Percentiles rank a stretch among this genome's conserved stretches.
phyloP scores from a whole-genome alignment of 2,329 filamentous ascomycete genomes.

The Fusarium keratoplasticum region DNA sequence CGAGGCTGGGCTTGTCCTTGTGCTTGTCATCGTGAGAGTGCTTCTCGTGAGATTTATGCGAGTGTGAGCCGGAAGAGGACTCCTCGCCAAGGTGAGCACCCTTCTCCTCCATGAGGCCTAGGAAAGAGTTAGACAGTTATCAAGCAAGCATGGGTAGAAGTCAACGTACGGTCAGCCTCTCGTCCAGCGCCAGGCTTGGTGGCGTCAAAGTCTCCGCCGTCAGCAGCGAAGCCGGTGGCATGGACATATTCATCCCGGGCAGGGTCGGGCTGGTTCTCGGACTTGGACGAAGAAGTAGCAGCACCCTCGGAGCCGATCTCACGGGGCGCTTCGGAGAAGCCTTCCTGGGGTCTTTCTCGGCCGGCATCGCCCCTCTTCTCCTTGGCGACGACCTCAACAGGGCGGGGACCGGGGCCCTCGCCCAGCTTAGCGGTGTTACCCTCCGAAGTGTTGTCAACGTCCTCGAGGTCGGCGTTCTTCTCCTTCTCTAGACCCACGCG shows the following conservation, averaged over 20 bases:
- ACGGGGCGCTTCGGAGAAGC: conserved; percentile 2
- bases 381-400: conserved; percentile 52
- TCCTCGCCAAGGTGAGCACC: conserved; percentile 40
- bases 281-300: conserved; percentile 9
- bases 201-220: conserved; percentile 77
- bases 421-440: conserved; percentile 48
- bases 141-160: background rate
- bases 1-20: conserved; percentile 63
- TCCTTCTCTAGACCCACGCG: conserved; percentile 46
- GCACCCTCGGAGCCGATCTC: conserved; percentile 25
- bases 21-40: conserved; percentile 36
- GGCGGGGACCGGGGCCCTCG: conserved; percentile 43
- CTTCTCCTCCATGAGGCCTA: conserved; percentile 52
- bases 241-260: conserved; percentile 69
- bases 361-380: conserved; percentile 50
- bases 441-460: conserved; percentile 38
- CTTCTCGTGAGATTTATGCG: conserved; percentile 17
- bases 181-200: conserved; percentile 71
- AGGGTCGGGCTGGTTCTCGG: conserved; percentile 54
- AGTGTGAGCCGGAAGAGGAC: background rate
- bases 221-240: conserved; percentile 68
- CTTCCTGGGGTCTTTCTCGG: conserved; percentile 13
- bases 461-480: conserved; percentile 49
- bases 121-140: conserved; percentile 8
- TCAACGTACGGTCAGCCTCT: conserved; percentile 72